Percentiles rank a stretch among this genome's conserved stretches.
Conservation (phyloP, 2,329 filamentous ascomycete genomes). For the Emmonsia crescens region DNA sequence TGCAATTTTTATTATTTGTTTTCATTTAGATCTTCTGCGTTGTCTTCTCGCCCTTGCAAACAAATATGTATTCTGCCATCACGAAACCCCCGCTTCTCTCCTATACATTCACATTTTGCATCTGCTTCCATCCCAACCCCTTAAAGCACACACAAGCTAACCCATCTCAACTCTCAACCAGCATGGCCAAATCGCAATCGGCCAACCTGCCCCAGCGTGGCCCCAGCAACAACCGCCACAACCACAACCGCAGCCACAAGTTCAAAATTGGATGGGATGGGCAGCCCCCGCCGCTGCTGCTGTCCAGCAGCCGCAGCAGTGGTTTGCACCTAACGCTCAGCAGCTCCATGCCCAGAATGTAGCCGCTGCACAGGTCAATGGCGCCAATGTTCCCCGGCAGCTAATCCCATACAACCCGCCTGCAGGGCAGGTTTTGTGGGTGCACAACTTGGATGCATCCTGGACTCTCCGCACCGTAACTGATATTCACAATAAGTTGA, state of each 20-base stretch:
- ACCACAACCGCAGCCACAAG: neutral
- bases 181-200: neutral
- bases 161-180: neutral
- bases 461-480: conserved; percentile 24
- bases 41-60: neutral
- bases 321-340: conserved; percentile 14
- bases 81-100: neutral
- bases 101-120: neutral
- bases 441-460: conserved; percentile 24
- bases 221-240: neutral
- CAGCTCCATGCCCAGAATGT: conserved; percentile 23
- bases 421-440: conserved; percentile 24
- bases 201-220: neutral
- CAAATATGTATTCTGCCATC: too few relatives aligned
- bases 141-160: neutral
- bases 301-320: conserved; percentile 4
- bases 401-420: conserved; percentile 23
- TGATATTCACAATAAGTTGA: conserved; percentile 20
- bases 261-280: neutral
- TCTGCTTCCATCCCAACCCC: neutral
- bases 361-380: conserved; percentile 16
- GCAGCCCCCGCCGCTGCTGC: neutral
- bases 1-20: neutral
- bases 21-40: neutral
- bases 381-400: conserved; percentile 16